Conservation (phyloP, 2,329 filamentous ascomycete genomes). For the Talaromyces sp. region DNA sequence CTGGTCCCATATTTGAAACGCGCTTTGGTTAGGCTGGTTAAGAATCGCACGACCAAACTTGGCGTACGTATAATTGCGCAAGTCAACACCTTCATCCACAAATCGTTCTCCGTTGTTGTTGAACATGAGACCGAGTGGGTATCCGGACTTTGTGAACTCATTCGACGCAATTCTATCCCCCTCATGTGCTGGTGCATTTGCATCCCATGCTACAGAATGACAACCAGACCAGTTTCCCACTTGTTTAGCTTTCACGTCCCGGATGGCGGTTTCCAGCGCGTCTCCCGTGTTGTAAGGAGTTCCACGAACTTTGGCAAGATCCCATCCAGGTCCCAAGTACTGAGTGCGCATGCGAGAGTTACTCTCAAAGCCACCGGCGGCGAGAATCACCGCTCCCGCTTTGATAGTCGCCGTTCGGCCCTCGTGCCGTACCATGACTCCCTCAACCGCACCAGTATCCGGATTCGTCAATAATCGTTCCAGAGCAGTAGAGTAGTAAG, state of each 20-base stretch:
- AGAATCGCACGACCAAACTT: slow-evolving; percentile 62
- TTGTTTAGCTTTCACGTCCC: slow-evolving; percentile 49
- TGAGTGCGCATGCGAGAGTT: slow-evolving; percentile 55
- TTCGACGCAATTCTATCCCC: slow-evolving; percentile 61
- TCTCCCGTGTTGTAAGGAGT: slow-evolving; percentile 64
- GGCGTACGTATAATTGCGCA: slow-evolving; percentile 66
- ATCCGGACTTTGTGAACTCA: slow-evolving; percentile 66
- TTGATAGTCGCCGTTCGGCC: slow-evolving; percentile 21
- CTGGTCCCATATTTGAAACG: slow-evolving; percentile 64
- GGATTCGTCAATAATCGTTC: slow-evolving; percentile 26
- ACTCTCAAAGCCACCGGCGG: slow-evolving; percentile 62
- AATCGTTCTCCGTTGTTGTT: slow-evolving; percentile 59
- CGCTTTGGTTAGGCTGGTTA: slow-evolving; percentile 54
- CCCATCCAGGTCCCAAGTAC: slow-evolving; percentile 59
- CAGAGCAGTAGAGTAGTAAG: slow-evolving; percentile 48
- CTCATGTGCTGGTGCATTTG: slow-evolving; percentile 52
- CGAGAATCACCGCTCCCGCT: slow-evolving; percentile 28
- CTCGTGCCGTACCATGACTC: slow-evolving; percentile 23
- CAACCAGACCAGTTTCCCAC: slow-evolving; percentile 62
- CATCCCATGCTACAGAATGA: slow-evolving; percentile 64
- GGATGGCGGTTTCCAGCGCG: slow-evolving; percentile 52
- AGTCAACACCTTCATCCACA: slow-evolving; percentile 63
- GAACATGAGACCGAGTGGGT: slow-evolving; percentile 63
- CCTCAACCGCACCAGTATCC: slow-evolving; percentile 21
- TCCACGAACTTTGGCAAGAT: slow-evolving; percentile 59